These are phyloP conservation scores for Leishmania turanica DNA, from an alignment of 208 protist species.

Conservation along the genomic window DNA sequence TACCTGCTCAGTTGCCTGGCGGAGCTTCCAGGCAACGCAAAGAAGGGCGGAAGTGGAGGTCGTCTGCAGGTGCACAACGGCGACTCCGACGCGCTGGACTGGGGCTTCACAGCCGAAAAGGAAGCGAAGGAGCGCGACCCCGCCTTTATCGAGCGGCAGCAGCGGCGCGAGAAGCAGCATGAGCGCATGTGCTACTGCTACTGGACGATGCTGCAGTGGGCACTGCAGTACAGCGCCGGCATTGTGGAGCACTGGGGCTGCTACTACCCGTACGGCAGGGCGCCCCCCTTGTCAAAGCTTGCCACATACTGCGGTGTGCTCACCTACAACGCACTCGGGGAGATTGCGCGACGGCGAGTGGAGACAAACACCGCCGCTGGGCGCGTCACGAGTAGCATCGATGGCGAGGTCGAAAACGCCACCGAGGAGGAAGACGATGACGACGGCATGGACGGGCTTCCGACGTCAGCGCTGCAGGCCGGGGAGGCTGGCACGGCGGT, in stretches of 20 bases:
- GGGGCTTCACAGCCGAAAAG: constrained; percentile 28
- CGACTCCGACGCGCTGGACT: constrained; percentile 24
- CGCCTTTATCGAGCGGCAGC: constrained; percentile 40
- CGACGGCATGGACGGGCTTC: constrained; percentile 30
- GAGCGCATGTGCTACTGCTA: constrained; percentile 84
- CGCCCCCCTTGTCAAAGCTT: constrained; percentile 68
- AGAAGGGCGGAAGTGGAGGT: constrained; percentile 14
- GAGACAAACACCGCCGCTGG: constrained; percentile 12
- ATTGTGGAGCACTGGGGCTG: constrained; percentile 86
- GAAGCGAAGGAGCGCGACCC: constrained; percentile 25
- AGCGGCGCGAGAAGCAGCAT: constrained; percentile 46
- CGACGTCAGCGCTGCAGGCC: constrained; percentile 2
- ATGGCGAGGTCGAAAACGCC: not conserved
- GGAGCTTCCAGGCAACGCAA: constrained; percentile 52
- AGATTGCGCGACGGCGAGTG: constrained; percentile 44
- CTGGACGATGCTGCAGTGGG: constrained; percentile 93
- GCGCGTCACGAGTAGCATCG: not conserved
- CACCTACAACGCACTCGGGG: constrained; percentile 67
- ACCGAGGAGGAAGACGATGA: constrained; percentile 28
- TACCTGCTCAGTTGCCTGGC: constrained; percentile 82
- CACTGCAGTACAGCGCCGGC: constrained; percentile 85
- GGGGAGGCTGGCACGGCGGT: constrained; percentile 4
- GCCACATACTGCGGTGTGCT: constrained; percentile 83
- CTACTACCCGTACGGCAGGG: constrained; percentile 84
- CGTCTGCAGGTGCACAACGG: constrained; percentile 52